Evolutionary conservation across 176 grass and related monocot genomes (phyloP).

Genomic region (Hordeum marinum): DNA sequence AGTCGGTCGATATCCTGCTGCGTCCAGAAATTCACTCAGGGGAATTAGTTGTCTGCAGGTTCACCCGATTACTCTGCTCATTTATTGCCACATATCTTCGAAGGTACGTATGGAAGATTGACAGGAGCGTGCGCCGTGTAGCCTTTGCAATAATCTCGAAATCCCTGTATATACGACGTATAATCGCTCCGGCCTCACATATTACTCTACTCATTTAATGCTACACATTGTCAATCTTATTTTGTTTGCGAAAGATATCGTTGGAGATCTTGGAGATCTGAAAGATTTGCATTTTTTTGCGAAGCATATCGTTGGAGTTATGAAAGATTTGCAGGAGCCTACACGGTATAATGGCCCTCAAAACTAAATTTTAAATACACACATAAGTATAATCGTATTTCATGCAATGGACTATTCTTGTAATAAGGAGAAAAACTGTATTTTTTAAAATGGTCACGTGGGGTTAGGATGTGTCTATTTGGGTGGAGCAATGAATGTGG

Average conservation of each 20-base stretch:
- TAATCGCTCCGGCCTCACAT: background rate
- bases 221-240: background rate
- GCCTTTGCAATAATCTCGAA: background rate
- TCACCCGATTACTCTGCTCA: background rate
- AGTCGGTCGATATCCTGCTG: background rate
- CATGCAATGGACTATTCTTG: background rate
- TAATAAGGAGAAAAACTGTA: background rate
- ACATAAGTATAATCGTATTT: background rate
- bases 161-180: background rate
- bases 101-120: background rate
- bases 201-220: background rate
- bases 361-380: background rate
- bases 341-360: background rate
- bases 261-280: background rate
- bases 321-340: background rate
- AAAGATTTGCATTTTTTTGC: background rate
- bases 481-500: no score
- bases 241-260: background rate
- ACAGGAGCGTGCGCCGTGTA: background rate
- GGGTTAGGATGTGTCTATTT: background rate
- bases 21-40: background rate
- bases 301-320: background rate
- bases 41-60: background rate
- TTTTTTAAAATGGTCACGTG: slow-evolving; percentile 1
- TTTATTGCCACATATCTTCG: background rate